Percentiles rank a stretch among this genome's conserved stretches.
Evolutionary conservation across 2,329 filamentous ascomycete genomes (phyloP).

Genomic region (Massarina eburnea): DNA sequence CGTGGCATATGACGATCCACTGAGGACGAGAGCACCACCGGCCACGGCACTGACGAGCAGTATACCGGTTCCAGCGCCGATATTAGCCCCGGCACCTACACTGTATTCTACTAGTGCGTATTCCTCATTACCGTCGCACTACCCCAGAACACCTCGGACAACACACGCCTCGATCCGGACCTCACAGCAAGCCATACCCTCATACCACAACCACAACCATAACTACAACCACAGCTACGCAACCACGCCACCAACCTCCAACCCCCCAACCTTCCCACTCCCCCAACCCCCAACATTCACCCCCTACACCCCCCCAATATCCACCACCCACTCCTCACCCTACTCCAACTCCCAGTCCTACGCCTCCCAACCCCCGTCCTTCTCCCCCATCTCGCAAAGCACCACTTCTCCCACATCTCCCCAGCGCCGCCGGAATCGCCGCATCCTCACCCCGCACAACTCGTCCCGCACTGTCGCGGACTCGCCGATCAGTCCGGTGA

Average conservation of each 20-base stretch:
- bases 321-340: conserved; percentile 2
- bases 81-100: conserved; percentile 2
- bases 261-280: not conserved
- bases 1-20: conserved; percentile 8
- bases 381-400: not conserved
- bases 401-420: conserved; percentile 5
- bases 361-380: conserved; percentile 15
- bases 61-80: conserved; percentile 7
- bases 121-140: conserved; percentile 10
- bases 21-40: conserved; percentile 2
- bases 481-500: conserved; percentile 13
- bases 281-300: not conserved
- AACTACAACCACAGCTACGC: not conserved
- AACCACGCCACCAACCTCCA: not conserved
- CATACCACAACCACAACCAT: too few relatives aligned
- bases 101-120: not conserved
- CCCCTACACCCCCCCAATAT: not conserved
- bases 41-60: conserved; percentile 7
- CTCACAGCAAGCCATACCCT: conserved; percentile 5
- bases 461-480: conserved; percentile 15
- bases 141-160: conserved; percentile 10
- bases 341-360: conserved; percentile 13
- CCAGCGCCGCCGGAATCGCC: conserved; percentile 16
- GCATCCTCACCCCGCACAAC: conserved; percentile 18
- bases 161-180: conserved; percentile 5